phyloP scores from a whole-genome alignment of 2,329 filamentous ascomycete genomes.

The Xylariomycetidae sp. region DNA sequence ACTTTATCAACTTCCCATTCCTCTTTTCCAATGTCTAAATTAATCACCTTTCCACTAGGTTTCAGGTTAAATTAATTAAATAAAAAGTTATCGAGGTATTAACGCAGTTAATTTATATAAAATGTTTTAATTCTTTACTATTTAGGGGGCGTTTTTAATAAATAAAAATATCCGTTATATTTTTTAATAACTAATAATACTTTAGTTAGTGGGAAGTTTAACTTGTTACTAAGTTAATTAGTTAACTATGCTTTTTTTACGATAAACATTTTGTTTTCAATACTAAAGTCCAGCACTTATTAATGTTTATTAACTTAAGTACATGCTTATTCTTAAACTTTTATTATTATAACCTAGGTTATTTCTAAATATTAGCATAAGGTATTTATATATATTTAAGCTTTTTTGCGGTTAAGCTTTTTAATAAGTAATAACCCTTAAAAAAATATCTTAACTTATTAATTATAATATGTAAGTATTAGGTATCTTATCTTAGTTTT shows the following conservation, averaged over 20 bases:
- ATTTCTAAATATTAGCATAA: neutral
- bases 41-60: conserved; percentile 1
- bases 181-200: neutral
- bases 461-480: conserved; percentile 2
- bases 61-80: conserved; percentile 1
- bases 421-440: neutral
- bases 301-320: neutral
- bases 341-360: neutral
- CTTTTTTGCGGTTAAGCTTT: neutral
- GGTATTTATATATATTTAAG: neutral
- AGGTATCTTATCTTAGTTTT: conserved; percentile 1
- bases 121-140: neutral
- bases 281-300: neutral
- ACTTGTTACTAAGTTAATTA: conserved; percentile 1
- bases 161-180: neutral
- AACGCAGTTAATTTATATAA: neutral
- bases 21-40: neutral
- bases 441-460: neutral
- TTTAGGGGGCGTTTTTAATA: neutral
- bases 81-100: conserved; percentile 1
- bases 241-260: conserved; percentile 2
- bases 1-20: conserved; percentile 1
- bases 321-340: neutral
- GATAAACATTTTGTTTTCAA: conserved; percentile 1
- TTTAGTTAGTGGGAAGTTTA: neutral